Base-by-base conservation (phyloP, 108 stramenopile genomes). In the Conticribra guillardii region DNA sequence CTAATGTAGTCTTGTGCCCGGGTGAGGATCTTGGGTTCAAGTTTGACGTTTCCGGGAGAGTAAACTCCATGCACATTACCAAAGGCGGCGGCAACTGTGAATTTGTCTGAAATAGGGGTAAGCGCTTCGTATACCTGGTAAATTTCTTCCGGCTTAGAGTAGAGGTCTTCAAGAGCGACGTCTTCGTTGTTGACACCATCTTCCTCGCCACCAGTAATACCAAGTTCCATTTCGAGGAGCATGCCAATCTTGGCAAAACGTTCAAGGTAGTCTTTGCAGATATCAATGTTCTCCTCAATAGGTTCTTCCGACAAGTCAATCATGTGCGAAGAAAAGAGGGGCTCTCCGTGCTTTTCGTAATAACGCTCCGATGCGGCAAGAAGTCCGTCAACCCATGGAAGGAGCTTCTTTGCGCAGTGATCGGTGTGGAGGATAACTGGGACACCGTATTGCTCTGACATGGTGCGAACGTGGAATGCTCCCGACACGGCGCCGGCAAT, bases 281-380 rank as follows among this genome's bases (percentile, higher is more conserved):
- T 98, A 54, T 52, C 85, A 69, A 98, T 97, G 88, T 98, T 98
- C 84, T 98, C 97, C 83, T 97, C 96, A 66, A 96, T 84, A 29
- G 95, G 86, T 66, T 98, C 97, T 83, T 98, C 97, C 55, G 93
- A 95, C 60, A 98, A 85, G 71, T 98, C 97, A 66, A 98, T 86
- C 97, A 98, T 98, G 92, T 98, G 97, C n/a, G 89, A 90, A n/a
- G 91, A 93, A 86, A 96, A 98, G 52, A 98, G 88, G 23, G 97
- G 97, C 57, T 87, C 85, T 47, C 97, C 97, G 56, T 89, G 83
- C 56, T 76, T 58, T 54, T 76, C 79, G 74, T 84, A 96, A 89
- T 96, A 88, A 53, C 93, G 91, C 83, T 96, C 94, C 63, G 84
- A 82, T 41, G 96, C 97, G 34, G 84, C 73, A 48, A 96, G 80